These are phyloP conservation scores for Cucumis sativus DNA, from an alignment of 306 rosid genomes.

Conservation along the genomic window Cucumber_9930_V3 NC_026657.2:3156501-3157000, in stretches of 20 bases:
- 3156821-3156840: conserved; percentile 45
- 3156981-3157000: conserved; percentile 54
- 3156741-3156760: conserved; percentile 48
- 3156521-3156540: neutral
- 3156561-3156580: conserved; percentile 1
- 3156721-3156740: conserved; percentile 38
- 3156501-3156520: neutral
- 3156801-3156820: conserved; percentile 95
- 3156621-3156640: conserved; percentile 30
- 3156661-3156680: conserved; percentile 20
- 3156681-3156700: conserved; percentile 16
- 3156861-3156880: conserved; percentile 59
- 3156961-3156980: conserved; percentile 88
- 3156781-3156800: conserved; percentile 95
- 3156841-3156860: conserved; percentile 52
- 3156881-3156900: conserved; percentile 71
- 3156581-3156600: conserved; percentile 9
- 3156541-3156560: neutral
- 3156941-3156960: conserved; percentile 76
- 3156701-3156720: conserved; percentile 33
- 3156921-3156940: conserved; percentile 78
- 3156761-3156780: conserved; percentile 85
- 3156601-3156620: conserved; percentile 15
- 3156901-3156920: conserved; percentile 46
- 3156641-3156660: conserved; percentile 13